A percentile compares a stretch with the other conserved stretches of the same genome.
These are phyloP conservation scores for Hypsizygus marmoreus DNA, from an alignment of 768 basidiomycete species.

Conservation along the genomic window DNA sequence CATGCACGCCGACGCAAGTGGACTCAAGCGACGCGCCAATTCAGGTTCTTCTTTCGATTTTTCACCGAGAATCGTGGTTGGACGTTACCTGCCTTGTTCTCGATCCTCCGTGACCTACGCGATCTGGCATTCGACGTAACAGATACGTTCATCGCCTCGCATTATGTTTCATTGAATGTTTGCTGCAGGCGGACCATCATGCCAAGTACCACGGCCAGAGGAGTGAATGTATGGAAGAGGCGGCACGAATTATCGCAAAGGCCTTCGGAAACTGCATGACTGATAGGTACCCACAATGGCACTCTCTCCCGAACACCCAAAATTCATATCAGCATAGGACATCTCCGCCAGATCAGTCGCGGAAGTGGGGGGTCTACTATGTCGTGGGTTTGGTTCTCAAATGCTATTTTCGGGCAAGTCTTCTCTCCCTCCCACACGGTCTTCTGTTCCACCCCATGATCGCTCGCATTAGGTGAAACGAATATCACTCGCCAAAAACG, in stretches of 20 bases:
- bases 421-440: conserved; percentile 1
- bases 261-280: conserved; percentile 89
- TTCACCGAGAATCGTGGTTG: conserved; percentile 83
- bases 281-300: conserved; percentile 46
- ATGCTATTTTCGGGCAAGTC: conserved; percentile 86
- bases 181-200: conserved; percentile 58
- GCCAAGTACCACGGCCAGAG: conserved; percentile 57
- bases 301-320: neutral
- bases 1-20: neutral
- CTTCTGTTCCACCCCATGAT: conserved; percentile 1
- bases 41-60: conserved; percentile 74
- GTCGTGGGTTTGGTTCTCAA: conserved; percentile 90
- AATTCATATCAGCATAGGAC: conserved; percentile 38
- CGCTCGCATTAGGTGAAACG: conserved; percentile 67
- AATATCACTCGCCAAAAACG: conserved; percentile 89
- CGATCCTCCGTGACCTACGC: conserved; percentile 76
- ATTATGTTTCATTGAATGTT: neutral
- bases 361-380: conserved; percentile 93
- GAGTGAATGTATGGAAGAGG: conserved; percentile 80
- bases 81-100: conserved; percentile 83
- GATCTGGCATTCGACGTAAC: conserved; percentile 84
- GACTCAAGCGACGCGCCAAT: neutral
- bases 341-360: conserved; percentile 69
- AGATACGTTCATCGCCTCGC: neutral
- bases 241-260: conserved; percentile 83